Percentiles rank a stretch among this genome's conserved stretches.
These are phyloP conservation scores for Fusarium sp. DNA, from an alignment of 2,329 filamentous ascomycete species.

Conservation along the genomic window DNA sequence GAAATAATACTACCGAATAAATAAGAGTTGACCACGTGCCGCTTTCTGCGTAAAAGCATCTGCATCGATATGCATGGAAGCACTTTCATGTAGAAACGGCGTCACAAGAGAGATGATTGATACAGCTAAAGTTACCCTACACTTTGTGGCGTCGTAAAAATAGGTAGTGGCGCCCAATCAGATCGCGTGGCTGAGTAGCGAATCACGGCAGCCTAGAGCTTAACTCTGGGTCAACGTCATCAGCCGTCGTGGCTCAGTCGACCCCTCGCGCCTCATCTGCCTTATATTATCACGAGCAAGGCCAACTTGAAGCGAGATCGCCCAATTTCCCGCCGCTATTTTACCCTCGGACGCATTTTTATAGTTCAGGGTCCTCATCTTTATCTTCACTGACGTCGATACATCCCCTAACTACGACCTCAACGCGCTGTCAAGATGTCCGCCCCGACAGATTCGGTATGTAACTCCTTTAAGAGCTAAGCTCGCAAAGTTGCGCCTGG, in stretches of 20 bases:
- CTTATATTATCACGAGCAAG: conserved; percentile 45
- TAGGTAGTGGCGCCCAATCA: conserved; percentile 24
- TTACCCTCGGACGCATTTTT: conserved; percentile 11
- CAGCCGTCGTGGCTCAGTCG: conserved; percentile 47
- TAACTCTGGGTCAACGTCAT: conserved; percentile 54
- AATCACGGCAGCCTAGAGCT: conserved; percentile 39
- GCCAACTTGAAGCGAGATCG: conserved; percentile 45
- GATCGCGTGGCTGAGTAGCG: conserved; percentile 39
- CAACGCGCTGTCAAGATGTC: conserved; percentile 52
- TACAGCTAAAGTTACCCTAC: conserved; percentile 27
- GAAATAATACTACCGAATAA: background rate
- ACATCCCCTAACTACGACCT: conserved; percentile 1
- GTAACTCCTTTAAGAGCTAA: conserved; percentile 39
- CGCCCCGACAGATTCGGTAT: conserved; percentile 58
- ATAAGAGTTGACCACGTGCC: background rate
- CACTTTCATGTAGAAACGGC: background rate
- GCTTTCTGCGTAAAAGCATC: background rate
- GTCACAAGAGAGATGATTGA: background rate
- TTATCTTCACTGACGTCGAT: conserved; percentile 1
- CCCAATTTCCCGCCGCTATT: conserved; percentile 39
- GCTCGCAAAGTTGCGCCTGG: conserved; percentile 19
- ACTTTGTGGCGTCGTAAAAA: conserved; percentile 1
- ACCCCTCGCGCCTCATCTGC: conserved; percentile 47
- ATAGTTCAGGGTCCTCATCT: conserved; percentile 14
- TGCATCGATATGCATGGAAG: background rate